These are phyloP conservation scores for Talaromyces islandicus DNA, from an alignment of 2,329 filamentous ascomycete species.

Conservation along the genomic window DNA sequence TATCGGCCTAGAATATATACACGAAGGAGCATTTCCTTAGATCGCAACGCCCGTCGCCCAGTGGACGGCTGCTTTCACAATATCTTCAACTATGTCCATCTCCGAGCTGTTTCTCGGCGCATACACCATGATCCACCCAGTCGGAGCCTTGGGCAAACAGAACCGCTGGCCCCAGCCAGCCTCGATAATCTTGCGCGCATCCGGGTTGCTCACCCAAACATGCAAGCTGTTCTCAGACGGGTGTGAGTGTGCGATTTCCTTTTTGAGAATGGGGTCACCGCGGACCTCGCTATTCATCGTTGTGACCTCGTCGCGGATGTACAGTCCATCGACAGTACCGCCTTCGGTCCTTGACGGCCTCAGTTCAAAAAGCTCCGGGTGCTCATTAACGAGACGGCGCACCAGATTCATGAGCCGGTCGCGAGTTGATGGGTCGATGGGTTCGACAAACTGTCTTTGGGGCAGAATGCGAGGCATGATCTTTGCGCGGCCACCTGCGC, in stretches of 20 bases:
- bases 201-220: constrained; percentile 6
- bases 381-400: neutral
- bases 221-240: constrained; percentile 4
- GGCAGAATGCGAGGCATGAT: constrained; percentile 10
- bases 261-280: neutral
- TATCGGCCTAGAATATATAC: neutral
- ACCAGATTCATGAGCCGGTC: neutral
- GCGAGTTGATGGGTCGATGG: constrained; percentile 2
- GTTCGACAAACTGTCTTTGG: constrained; percentile 3
- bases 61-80: constrained; percentile 2
- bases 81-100: constrained; percentile 4
- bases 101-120: constrained; percentile 5
- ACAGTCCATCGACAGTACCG: constrained; percentile 4
- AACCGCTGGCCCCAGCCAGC: constrained; percentile 9
- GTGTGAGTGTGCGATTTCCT: constrained; percentile 6
- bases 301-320: constrained; percentile 1
- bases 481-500: constrained; percentile 2
- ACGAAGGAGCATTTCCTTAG: neutral
- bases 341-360: constrained; percentile 4
- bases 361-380: constrained; percentile 1
- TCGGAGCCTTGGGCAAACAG: neutral
- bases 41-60: constrained; percentile 7
- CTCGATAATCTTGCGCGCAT: constrained; percentile 7
- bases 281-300: constrained; percentile 1
- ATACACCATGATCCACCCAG: constrained; percentile 8